phyloP scores from a whole-genome alignment of 768 basidiomycete species.

The Pleurotus giganteus region DNA sequence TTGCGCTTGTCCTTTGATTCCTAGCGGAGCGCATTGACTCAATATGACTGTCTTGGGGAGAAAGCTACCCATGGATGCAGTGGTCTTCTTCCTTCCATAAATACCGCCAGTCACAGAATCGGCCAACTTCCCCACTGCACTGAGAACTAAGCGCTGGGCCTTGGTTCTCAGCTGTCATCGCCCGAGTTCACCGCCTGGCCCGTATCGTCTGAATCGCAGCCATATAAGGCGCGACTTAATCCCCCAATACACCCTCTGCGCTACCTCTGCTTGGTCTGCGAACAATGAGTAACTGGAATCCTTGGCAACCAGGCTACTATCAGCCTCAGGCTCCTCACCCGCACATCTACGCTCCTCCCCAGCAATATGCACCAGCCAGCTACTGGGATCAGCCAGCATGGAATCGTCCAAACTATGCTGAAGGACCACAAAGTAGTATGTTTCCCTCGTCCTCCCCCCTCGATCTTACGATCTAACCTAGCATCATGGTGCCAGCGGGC shows the following conservation, averaged over 20 bases:
- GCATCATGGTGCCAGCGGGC: conserved; percentile 5
- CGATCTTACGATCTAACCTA: neutral
- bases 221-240: neutral
- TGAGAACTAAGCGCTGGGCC: neutral
- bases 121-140: no score
- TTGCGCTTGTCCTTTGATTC: neutral
- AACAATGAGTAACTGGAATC: conserved; percentile 1
- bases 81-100: no score
- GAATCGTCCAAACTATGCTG: neutral
- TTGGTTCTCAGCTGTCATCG: neutral
- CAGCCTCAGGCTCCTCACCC: neutral
- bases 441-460: neutral
- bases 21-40: neutral
- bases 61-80: no score
- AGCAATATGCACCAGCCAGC: neutral
- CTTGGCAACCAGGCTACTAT: conserved; percentile 8
- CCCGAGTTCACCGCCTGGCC: neutral
- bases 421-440: neutral
- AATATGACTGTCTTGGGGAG: neutral
- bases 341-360: conserved; percentile 1
- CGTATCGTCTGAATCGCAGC: neutral
- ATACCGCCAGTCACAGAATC: no score
- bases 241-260: neutral
- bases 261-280: neutral
- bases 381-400: conserved; percentile 9